These are phyloP conservation scores for Penicillium sp. DNA, from an alignment of 2,329 filamentous ascomycete species.

Conservation along the genomic window DNA sequence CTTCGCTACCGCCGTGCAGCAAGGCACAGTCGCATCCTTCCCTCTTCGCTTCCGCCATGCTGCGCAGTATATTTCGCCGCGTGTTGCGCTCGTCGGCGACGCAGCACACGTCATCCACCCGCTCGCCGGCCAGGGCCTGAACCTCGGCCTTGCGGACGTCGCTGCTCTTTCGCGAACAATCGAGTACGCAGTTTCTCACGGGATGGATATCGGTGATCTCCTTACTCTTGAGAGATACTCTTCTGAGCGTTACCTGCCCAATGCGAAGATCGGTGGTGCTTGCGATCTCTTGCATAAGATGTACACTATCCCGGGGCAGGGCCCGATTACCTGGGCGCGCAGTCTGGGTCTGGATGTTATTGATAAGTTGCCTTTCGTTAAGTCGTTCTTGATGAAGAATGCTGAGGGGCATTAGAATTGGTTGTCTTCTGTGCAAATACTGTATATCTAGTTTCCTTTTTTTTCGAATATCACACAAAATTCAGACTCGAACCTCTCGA, in stretches of 20 bases:
- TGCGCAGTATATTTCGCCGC: conserved; percentile 86
- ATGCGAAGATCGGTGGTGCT: conserved; percentile 76
- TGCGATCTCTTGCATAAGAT: conserved; percentile 87
- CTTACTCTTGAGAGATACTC: conserved; percentile 80
- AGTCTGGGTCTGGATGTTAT: conserved; percentile 75
- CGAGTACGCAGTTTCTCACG: conserved; percentile 72
- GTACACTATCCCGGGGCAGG: conserved; percentile 71
- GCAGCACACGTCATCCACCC: conserved; percentile 95
- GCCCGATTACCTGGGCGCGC: conserved; percentile 75
- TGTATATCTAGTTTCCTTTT: conserved; percentile 20
- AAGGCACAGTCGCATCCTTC: conserved; percentile 80
- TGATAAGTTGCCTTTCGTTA: conserved; percentile 70
- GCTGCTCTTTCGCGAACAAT: conserved; percentile 74
- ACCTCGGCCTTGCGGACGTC: conserved; percentile 87
- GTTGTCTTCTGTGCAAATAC: conserved; percentile 7
- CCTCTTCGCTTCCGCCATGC: conserved; percentile 88
- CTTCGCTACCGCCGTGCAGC: conserved; percentile 67
- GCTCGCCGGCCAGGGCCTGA: conserved; percentile 89
- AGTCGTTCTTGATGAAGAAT: conserved; percentile 79
- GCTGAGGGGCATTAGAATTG: conserved; percentile 42
- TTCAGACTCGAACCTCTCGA: not conserved
- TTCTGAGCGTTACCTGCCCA: conserved; percentile 75
- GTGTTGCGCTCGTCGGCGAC: conserved; percentile 89
- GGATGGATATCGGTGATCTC: conserved; percentile 79
- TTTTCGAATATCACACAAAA: not conserved